Percentiles rank a stretch among this genome's conserved stretches.
Conservation (phyloP, 2,329 filamentous ascomycete species). For the Rhytidhysteron rufulum region DNA sequence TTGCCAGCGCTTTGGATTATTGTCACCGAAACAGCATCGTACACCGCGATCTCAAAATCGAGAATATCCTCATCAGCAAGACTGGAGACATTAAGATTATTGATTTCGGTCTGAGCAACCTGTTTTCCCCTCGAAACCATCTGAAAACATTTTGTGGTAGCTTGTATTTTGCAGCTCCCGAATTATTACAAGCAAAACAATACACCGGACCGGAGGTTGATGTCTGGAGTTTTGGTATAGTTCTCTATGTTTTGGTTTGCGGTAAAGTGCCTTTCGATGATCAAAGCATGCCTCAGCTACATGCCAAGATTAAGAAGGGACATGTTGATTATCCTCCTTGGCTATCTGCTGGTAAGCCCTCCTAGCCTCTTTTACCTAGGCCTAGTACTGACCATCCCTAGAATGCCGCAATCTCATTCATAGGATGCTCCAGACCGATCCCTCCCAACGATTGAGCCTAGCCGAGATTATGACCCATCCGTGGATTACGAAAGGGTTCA, state of each 20-base stretch:
- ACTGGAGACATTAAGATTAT: conserved; percentile 99
- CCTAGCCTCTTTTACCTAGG: conserved; percentile 3
- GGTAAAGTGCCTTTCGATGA: conserved; percentile 98
- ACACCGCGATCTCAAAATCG: conserved; percentile 95
- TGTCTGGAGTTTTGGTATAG: conserved; percentile 98
- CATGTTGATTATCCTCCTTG: conserved; percentile 93
- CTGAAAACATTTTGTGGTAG: conserved; percentile 97
- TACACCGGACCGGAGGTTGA: conserved; percentile 97
- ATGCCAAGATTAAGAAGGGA: conserved; percentile 98
- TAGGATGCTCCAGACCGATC: conserved; percentile 93
- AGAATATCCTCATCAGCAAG: conserved; percentile 99
- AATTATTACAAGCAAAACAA: conserved; percentile 86
- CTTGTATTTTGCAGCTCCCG: conserved; percentile 94
- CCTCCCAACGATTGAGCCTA: conserved; percentile 78
- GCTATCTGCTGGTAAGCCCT: conserved; percentile 73
- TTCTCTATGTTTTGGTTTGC: conserved; percentile 93
- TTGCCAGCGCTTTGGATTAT: conserved; percentile 93
- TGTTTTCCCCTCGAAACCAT: conserved; percentile 80
- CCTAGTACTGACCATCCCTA: conserved; percentile 34
- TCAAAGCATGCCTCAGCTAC: conserved; percentile 96
- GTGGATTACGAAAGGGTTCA: conserved; percentile 94
- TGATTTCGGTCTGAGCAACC: conserved; percentile 94
- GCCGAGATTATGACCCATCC: conserved; percentile 91
- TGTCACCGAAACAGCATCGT: conserved; percentile 98
- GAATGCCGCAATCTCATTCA: conserved; percentile 93